Percentiles rank a stretch among this genome's conserved stretches.
These are phyloP conservation scores for Yarrowia sp. DNA, from an alignment of 805 yeast genomes.

Conservation along the genomic window DNA sequence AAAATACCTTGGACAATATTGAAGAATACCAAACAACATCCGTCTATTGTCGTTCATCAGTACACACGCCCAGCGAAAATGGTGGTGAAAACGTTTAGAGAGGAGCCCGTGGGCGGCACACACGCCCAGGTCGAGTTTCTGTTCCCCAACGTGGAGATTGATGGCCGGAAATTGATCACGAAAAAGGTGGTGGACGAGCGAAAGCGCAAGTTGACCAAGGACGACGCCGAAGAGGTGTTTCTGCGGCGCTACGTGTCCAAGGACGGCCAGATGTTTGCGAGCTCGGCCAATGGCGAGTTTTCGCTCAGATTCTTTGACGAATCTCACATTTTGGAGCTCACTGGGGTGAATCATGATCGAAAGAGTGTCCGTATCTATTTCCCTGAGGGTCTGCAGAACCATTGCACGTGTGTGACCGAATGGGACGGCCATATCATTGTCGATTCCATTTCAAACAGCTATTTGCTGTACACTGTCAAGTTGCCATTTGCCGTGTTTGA, in stretches of 20 bases:
- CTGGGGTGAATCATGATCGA: conserved; percentile 13
- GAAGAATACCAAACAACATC: background rate
- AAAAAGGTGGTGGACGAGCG: conserved; percentile 22
- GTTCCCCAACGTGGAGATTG: conserved; percentile 30
- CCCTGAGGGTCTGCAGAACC: conserved; percentile 31
- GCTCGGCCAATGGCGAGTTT: conserved; percentile 21
- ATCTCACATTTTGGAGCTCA: conserved; percentile 27
- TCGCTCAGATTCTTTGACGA: conserved; percentile 21
- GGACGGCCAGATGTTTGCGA: conserved; percentile 23
- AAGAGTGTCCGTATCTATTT: conserved; percentile 2
- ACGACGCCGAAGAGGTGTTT: conserved; percentile 20
- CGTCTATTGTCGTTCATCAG: background rate
- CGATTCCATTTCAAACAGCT: conserved; percentile 17
- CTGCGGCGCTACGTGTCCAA: conserved; percentile 18
- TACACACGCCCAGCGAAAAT: background rate
- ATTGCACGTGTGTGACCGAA: conserved; percentile 29
- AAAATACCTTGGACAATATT: background rate
- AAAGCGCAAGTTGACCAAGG: background rate
- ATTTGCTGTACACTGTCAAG: conserved; percentile 3
- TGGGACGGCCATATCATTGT: background rate
- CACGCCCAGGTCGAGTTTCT: conserved; percentile 4
- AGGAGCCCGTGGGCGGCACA: conserved; percentile 21
- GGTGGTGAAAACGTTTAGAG: conserved; percentile 26
- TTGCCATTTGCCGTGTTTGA: conserved; percentile 11
- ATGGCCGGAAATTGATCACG: conserved; percentile 14